Evolutionary conservation across 352 stramenopile genomes (phyloP), one percentile per base, ranked within the genome.

Genomic region (Phytophthora capsici): DNA sequence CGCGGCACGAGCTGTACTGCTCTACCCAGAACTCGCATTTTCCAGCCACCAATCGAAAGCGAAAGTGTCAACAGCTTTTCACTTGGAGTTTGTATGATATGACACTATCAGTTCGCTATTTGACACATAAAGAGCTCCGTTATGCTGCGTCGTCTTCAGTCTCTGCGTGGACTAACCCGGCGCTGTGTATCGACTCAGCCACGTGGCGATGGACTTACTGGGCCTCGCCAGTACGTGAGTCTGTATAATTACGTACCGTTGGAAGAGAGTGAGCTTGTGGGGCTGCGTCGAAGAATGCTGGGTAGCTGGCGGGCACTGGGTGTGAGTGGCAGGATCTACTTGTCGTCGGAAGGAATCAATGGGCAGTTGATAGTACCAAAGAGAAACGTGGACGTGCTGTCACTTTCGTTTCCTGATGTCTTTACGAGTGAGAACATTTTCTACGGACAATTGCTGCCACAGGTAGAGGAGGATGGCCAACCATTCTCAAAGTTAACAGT

Each of bases 311-410:
- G 49, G n/a, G 54, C 53, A 10, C 64, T 94, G 34, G 61, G 76
- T 17, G 78, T 84, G 23, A 53, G 69, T 25, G 86, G 82, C 2
- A 70, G 88, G 50, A 80, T 98, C 4, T 98, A 98, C 71, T 88
- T 98, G 16, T 93, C 94, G 5, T 61, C 80, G 3, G 95, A 98
- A 78, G 95, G 93, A 7, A 82, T 98, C 55, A 98, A 98, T 75
- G 95, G 92, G 7, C 94, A 98, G 81, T 94, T 98, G 75, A 84
- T 90, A 43, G 67, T 98, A n/a, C 93, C 94, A n/a, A 83, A 77
- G 17, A 87, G 80, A 49, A 82, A 96, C 22, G 20, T 97, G 14
- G 25, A 63, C 7, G 71, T 65, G 20, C 17, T 68, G 19, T n/a
- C 51, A 14, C 3, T 22, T 17, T 68, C 60, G 13, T 68, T 68